Evolutionary conservation across 169 alveolate species (phyloP).

Genomic region (Plasmodium gonderi): DNA sequence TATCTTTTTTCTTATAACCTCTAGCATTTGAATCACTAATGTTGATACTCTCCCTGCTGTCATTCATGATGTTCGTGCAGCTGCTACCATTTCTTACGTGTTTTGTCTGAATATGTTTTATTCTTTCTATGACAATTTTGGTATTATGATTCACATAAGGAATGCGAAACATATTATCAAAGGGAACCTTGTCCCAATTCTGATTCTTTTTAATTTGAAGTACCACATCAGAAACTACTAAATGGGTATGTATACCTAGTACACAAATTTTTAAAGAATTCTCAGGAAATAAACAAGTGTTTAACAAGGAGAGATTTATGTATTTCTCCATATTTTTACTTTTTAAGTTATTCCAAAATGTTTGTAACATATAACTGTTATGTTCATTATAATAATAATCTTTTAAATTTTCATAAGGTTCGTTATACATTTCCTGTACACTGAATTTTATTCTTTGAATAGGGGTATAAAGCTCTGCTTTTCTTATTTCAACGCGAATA

Average conservation of each 20-base stretch:
- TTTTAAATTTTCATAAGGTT: constrained; percentile 31
- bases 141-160: constrained; percentile 27
- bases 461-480: constrained; percentile 14
- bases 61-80: not conserved
- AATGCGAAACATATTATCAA: not conserved
- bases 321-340: constrained; percentile 62
- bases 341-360: constrained; percentile 52
- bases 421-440: constrained; percentile 20
- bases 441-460: constrained; percentile 46
- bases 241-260: constrained; percentile 28
- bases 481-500: constrained; percentile 13
- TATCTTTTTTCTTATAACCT: too few relatives aligned
- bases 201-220: constrained; percentile 24
- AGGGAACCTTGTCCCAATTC: not conserved
- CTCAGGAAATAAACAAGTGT: constrained; percentile 35
- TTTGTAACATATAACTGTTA: constrained; percentile 18
- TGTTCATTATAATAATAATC: constrained; percentile 7
- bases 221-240: not conserved
- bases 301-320: constrained; percentile 62
- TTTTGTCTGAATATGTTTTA: not conserved
- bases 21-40: too few relatives aligned
- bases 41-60: too few relatives aligned
- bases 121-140: constrained; percentile 16
- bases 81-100: not conserved
- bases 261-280: constrained; percentile 27